A percentile compares a stretch with the other conserved stretches of the same genome.
Evolutionary conservation across 2,329 filamentous ascomycete genomes (phyloP).

Genomic region (Hyphodiscus sp.): DNA sequence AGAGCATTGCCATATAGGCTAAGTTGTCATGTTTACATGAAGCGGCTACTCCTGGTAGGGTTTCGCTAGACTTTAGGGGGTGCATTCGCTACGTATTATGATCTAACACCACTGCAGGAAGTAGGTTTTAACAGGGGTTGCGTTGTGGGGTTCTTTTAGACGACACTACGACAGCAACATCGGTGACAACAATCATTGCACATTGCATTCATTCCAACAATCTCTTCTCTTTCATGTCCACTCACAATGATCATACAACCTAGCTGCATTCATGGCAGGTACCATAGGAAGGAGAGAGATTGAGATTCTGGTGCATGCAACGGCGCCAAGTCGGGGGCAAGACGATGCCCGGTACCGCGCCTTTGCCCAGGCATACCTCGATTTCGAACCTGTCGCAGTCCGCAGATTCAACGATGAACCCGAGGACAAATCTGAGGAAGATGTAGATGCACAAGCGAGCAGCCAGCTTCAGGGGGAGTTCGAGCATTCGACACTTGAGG

Average conservation of each 20-base stretch:
- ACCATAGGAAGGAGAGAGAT: slow-evolving; percentile 19
- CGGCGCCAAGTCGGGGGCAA: slow-evolving; percentile 26
- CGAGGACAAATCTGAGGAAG: background rate
- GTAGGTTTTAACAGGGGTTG: too few relatives aligned
- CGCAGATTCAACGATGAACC: slow-evolving; percentile 6
- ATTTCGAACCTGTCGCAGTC: slow-evolving; percentile 21
- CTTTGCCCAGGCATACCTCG: slow-evolving; percentile 27
- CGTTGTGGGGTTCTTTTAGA: too few relatives aligned
- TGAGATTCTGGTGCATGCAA: slow-evolving; percentile 29
- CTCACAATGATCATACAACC: slow-evolving; percentile 3
- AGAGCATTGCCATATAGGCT: too few relatives aligned
- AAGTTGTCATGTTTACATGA: too few relatives aligned
- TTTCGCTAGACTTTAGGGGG: too few relatives aligned
- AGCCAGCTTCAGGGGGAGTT: slow-evolving; percentile 24
- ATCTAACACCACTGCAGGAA: too few relatives aligned
- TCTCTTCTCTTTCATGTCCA: background rate
- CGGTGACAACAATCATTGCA: background rate
- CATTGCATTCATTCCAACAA: too few relatives aligned
- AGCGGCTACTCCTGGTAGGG: too few relatives aligned
- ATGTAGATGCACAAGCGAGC: slow-evolving; percentile 38
- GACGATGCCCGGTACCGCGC: slow-evolving; percentile 29
- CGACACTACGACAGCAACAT: too few relatives aligned
- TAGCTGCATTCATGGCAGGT: slow-evolving; percentile 14
- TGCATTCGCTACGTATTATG: too few relatives aligned
- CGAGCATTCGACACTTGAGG: slow-evolving; percentile 13